Conservation (phyloP, 2,329 filamentous ascomycete species). For the Sarocladiaceae sp. region DNA sequence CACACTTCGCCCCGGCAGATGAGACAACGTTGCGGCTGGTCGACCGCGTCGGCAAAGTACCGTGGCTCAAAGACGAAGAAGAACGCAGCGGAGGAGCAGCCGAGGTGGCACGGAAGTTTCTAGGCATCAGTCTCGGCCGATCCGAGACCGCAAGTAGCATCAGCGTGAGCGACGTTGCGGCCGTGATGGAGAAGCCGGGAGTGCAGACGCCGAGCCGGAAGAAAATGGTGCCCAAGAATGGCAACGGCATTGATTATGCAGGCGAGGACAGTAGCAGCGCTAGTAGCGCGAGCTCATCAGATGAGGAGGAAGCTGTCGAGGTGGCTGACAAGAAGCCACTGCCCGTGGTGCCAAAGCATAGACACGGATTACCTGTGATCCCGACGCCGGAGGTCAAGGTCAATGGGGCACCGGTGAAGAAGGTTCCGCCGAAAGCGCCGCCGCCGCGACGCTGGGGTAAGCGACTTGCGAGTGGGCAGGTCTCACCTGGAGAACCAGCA, state of each 20-base stretch:
- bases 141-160: constrained; percentile 63
- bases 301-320: constrained; percentile 13
- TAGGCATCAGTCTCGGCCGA: constrained; percentile 66
- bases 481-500: constrained; percentile 21
- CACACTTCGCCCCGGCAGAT: constrained; percentile 74
- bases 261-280: constrained; percentile 11
- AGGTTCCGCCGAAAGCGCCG: constrained; percentile 38
- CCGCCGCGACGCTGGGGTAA: constrained; percentile 40
- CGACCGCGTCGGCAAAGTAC: constrained; percentile 65
- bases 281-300: not conserved
- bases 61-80: constrained; percentile 54
- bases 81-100: constrained; percentile 28
- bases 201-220: constrained; percentile 72
- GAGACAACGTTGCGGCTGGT: constrained; percentile 74
- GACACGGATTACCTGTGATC: constrained; percentile 43
- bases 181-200: constrained; percentile 74
- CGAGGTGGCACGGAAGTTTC: constrained; percentile 49
- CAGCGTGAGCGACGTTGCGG: constrained; percentile 72
- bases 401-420: constrained; percentile 27
- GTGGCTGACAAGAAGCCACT: constrained; percentile 36
- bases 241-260: constrained; percentile 18
- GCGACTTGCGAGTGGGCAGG: constrained; percentile 27
- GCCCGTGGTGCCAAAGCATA: constrained; percentile 50
- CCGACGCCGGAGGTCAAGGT: constrained; percentile 23
- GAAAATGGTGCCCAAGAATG: constrained; percentile 19